A percentile compares a stretch with the other conserved stretches of the same genome.
phyloP scores from a whole-genome alignment of 2,329 filamentous ascomycete genomes.

The Microcera coccophila region DNA sequence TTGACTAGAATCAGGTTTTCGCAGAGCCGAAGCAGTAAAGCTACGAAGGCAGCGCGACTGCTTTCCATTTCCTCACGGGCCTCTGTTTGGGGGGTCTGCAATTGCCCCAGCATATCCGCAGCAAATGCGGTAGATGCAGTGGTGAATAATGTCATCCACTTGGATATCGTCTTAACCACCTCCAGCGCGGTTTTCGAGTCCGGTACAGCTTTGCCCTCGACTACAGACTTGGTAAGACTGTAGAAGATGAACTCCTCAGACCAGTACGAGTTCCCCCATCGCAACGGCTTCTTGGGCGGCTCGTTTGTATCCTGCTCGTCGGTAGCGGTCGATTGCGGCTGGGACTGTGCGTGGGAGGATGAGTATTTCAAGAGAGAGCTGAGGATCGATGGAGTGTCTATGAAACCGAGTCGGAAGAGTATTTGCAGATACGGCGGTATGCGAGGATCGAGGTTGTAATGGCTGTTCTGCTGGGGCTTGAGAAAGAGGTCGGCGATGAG shows the following conservation, averaged over 20 bases:
- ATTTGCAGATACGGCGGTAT: conserved; percentile 57
- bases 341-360: conserved; percentile 41
- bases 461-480: conserved; percentile 46
- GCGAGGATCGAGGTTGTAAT: conserved; percentile 54
- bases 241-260: conserved; percentile 91
- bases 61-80: conserved; percentile 56
- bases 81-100: conserved; percentile 37
- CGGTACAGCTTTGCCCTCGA: conserved; percentile 47
- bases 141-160: conserved; percentile 58
- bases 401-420: conserved; percentile 47
- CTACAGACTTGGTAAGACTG: conserved; percentile 84
- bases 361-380: conserved; percentile 55
- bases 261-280: conserved; percentile 56
- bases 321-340: conserved; percentile 7
- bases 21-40: conserved; percentile 58
- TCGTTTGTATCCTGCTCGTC: conserved; percentile 21
- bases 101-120: conserved; percentile 45
- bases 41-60: conserved; percentile 59
- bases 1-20: conserved; percentile 56
- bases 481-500: conserved; percentile 57
- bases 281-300: conserved; percentile 17
- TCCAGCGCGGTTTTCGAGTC: conserved; percentile 47
- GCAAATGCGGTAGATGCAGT: conserved; percentile 47
- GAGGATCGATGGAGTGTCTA: conserved; percentile 55
- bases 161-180: conserved; percentile 47